Evolutionary conservation across 805 yeast species (phyloP).

Genomic region (Kodamaea jinghongensis): DNA sequence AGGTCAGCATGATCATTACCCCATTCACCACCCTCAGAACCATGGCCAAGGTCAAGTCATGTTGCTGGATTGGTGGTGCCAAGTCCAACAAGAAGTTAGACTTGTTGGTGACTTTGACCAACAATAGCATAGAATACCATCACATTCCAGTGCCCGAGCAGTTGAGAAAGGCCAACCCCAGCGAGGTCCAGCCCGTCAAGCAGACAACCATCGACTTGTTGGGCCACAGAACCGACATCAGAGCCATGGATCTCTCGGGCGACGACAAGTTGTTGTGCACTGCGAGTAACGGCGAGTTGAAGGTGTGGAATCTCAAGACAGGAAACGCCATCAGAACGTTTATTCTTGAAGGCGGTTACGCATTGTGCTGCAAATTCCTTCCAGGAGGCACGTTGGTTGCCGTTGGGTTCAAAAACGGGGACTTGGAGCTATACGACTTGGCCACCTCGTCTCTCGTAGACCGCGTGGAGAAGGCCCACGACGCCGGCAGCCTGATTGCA

Average conservation of each 20-base stretch:
- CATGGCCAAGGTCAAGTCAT: slow-evolving; percentile 58
- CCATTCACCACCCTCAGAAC: slow-evolving; percentile 70
- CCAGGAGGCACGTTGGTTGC: slow-evolving; percentile 91
- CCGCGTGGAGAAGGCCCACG: slow-evolving; percentile 66
- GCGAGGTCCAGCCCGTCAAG: slow-evolving; percentile 45
- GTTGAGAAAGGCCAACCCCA: slow-evolving; percentile 44
- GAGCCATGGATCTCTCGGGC: slow-evolving; percentile 77
- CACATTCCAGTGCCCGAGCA: slow-evolving; percentile 55
- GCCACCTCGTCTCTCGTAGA: slow-evolving; percentile 76
- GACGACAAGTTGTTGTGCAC: slow-evolving; percentile 81
- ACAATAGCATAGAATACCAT: slow-evolving; percentile 75
- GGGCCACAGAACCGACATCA: slow-evolving; percentile 89
- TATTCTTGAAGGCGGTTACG: slow-evolving; percentile 71
- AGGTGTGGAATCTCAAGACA: slow-evolving; percentile 81
- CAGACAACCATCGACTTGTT: slow-evolving; percentile 62
- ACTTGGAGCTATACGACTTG: slow-evolving; percentile 78
- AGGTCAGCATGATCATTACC: slow-evolving; percentile 59
- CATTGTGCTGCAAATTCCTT: slow-evolving; percentile 72
- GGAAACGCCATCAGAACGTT: slow-evolving; percentile 79
- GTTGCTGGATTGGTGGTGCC: slow-evolving; percentile 54
- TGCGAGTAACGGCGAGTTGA: slow-evolving; percentile 86
- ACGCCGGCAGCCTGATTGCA: slow-evolving; percentile 9
- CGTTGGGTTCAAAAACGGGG: slow-evolving; percentile 86
- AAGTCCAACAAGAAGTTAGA: slow-evolving; percentile 48
- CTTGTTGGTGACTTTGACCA: slow-evolving; percentile 61